phyloP scores from a whole-genome alignment of 2,329 filamentous ascomycete species.

The Claviceps spartinae region DNA sequence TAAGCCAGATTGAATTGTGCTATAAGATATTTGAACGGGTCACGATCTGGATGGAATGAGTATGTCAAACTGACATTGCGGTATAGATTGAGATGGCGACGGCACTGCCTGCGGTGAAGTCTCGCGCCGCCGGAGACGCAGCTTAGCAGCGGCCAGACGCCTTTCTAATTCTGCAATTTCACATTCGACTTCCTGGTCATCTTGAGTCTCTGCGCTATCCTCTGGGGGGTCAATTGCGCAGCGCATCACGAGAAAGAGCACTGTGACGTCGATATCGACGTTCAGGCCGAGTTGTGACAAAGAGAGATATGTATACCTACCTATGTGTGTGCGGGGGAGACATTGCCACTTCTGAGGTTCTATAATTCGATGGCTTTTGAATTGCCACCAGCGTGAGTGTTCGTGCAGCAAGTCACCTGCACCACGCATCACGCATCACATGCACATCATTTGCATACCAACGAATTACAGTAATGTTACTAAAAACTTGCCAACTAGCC shows the following conservation, averaged over 20 bases:
- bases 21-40: no score
- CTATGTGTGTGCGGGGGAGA: background rate
- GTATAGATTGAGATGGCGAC: background rate
- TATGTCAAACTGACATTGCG: background rate
- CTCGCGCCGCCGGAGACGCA: slow-evolving; percentile 21
- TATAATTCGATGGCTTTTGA: no score
- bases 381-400: background rate
- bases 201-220: slow-evolving; percentile 11
- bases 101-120: background rate
- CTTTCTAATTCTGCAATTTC: slow-evolving; percentile 48
- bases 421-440: no score
- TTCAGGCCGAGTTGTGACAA: background rate
- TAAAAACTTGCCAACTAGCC: background rate
- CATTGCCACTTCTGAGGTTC: background rate
- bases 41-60: no score
- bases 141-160: slow-evolving; percentile 31
- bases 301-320: no score
- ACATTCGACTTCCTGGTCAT: slow-evolving; percentile 21
- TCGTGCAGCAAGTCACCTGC: background rate
- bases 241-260: background rate
- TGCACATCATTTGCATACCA: background rate
- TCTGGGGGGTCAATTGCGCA: slow-evolving; percentile 15
- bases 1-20: no score
- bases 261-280: background rate
- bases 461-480: background rate